A percentile compares a stretch with the other conserved stretches of the same genome.
These are phyloP conservation scores for Rhodotorula sp. DNA, from an alignment of 1,284 basidiomycete genomes.

Conservation along the genomic window DNA sequence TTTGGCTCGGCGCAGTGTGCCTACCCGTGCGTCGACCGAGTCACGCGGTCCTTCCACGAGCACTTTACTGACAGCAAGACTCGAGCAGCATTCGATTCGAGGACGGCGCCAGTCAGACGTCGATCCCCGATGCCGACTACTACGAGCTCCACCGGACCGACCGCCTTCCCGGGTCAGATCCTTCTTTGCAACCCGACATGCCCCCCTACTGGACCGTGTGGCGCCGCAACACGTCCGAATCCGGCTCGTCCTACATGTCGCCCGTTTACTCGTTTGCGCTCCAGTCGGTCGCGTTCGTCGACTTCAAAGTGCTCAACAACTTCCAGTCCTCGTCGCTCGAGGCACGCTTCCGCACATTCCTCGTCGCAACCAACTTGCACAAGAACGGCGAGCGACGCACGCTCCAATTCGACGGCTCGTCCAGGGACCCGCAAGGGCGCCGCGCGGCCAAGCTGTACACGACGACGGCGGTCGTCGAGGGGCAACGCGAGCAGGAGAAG, in stretches of 20 bases:
- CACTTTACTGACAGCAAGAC: background rate
- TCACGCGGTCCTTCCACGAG: too few relatives aligned
- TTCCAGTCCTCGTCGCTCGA: conserved; percentile 19
- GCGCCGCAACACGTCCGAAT: background rate
- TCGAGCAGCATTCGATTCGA: conserved; percentile 2
- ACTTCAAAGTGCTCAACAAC: conserved; percentile 27
- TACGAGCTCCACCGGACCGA: background rate
- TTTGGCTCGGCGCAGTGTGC: conserved; percentile 16
- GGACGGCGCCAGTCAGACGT: conserved; percentile 4
- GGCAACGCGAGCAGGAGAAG: conserved; percentile 4
- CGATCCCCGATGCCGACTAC: background rate
- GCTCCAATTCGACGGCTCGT: conserved; percentile 13
- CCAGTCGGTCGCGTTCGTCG: conserved; percentile 5
- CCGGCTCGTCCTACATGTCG: background rate
- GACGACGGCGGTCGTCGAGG: conserved; percentile 9
- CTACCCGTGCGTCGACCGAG: conserved; percentile 2
- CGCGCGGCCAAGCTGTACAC: conserved; percentile 17
- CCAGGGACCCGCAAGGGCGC: conserved; percentile 7
- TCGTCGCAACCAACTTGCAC: conserved; percentile 13
- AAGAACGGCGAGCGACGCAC: conserved; percentile 22
- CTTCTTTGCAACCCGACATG: conserved; percentile 2
- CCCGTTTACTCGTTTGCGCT: conserved; percentile 28
- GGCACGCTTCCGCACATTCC: conserved; percentile 17
- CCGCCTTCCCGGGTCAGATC: background rate
- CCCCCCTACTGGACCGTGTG: conserved; percentile 10